These are phyloP conservation scores for Sonneratia alba DNA, from an alignment of 345 rosid species.

Conservation along the genomic window DNA sequence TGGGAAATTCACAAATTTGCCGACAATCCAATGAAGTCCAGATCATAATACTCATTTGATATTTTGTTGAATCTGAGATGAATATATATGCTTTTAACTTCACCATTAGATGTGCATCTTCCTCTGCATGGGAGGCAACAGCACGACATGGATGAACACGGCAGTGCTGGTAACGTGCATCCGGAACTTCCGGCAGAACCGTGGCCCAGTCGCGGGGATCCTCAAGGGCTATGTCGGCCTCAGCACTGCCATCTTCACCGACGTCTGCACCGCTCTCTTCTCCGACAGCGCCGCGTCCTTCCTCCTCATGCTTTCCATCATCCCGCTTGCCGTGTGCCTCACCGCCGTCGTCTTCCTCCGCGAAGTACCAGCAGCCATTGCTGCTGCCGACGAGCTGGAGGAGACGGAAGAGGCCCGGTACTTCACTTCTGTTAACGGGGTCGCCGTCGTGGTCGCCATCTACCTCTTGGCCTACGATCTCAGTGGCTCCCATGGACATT, in stretches of 20 bases:
- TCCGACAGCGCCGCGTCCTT: slow-evolving; percentile 49
- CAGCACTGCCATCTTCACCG: slow-evolving; percentile 92
- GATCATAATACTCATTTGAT: background rate
- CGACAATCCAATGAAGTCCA: no score
- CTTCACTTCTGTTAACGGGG: slow-evolving; percentile 47
- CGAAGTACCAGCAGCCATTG: slow-evolving; percentile 42
- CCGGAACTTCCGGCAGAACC: slow-evolving; percentile 72
- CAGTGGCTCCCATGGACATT: slow-evolving; percentile 27
- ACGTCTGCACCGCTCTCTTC: slow-evolving; percentile 72
- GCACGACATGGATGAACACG: slow-evolving; percentile 99
- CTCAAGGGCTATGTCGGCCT: slow-evolving; percentile 85
- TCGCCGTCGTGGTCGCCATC: slow-evolving; percentile 69
- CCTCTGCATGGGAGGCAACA: slow-evolving; percentile 91
- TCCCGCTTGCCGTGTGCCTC: slow-evolving; percentile 76
- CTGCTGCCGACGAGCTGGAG: slow-evolving; percentile 34
- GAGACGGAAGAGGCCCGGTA: slow-evolving; percentile 61
- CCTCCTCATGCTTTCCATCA: slow-evolving; percentile 53
- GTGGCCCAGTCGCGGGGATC: slow-evolving; percentile 90
- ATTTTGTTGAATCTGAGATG: background rate
- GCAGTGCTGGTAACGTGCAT: slow-evolving; percentile 84
- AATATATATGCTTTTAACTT: background rate
- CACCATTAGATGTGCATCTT: slow-evolving; percentile 48
- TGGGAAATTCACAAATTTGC: no score
- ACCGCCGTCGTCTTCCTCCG: slow-evolving; percentile 73
- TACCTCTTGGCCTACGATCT: slow-evolving; percentile 62